A percentile compares a stretch with the other conserved stretches of the same genome.
phyloP scores from a whole-genome alignment of 768 basidiomycete species.

The Neoboletus subvelutipes region DNA sequence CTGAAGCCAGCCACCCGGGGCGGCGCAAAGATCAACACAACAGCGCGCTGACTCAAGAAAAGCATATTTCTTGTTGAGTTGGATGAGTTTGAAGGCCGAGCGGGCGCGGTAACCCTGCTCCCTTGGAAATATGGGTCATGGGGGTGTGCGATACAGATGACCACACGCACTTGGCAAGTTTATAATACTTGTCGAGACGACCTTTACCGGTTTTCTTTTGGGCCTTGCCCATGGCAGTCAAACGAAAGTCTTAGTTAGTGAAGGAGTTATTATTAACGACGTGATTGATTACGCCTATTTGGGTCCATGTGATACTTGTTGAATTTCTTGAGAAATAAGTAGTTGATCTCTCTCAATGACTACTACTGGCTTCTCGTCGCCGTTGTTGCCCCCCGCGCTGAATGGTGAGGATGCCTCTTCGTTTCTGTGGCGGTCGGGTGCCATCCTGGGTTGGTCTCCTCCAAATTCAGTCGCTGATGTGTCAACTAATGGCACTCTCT shows the following conservation, averaged over 20 bases:
- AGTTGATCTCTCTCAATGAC: slow-evolving; percentile 18
- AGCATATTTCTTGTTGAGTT: slow-evolving; percentile 96
- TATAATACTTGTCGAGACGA: slow-evolving; percentile 96
- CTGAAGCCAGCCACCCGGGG: slow-evolving; percentile 98
- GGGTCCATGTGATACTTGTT: not conserved
- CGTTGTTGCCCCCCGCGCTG: slow-evolving; percentile 24
- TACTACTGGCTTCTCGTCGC: slow-evolving; percentile 26
- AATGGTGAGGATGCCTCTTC: slow-evolving; percentile 11
- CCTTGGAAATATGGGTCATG: slow-evolving; percentile 42
- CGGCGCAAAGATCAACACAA: slow-evolving; percentile 97
- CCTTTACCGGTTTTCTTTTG: slow-evolving; percentile 97
- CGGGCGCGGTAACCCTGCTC: slow-evolving; percentile 99
- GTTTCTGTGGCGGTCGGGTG: slow-evolving; percentile 45
- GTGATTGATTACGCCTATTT: slow-evolving; percentile 19
- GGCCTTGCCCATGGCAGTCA: slow-evolving; percentile 59
- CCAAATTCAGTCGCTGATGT: not conserved
- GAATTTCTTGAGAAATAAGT: not conserved
- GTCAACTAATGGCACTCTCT: not conserved
- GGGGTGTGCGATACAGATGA: slow-evolving; percentile 1
- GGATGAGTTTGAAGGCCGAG: slow-evolving; percentile 98
- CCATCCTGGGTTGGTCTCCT: slow-evolving; percentile 37
- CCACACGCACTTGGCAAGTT: slow-evolving; percentile 74
- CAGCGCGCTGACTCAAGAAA: slow-evolving; percentile 89
- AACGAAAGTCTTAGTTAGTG: not conserved
- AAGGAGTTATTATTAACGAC: not conserved